Base-by-base conservation (phyloP, 441 rosid species). In the Cnidoscolus chayamansa region DNA sequence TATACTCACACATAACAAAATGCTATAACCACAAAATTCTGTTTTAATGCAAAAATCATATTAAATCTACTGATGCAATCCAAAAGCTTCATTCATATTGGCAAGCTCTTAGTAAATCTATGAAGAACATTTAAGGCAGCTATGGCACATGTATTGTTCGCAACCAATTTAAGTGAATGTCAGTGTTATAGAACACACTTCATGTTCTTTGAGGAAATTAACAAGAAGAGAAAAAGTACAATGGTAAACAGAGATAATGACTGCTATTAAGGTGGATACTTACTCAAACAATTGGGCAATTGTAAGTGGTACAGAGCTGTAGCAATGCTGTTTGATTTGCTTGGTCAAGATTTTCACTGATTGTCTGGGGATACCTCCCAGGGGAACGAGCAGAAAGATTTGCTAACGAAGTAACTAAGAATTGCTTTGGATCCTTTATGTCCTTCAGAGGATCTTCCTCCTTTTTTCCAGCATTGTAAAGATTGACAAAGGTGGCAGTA, bases 371-470 rank as follows among this genome's bases (percentile, higher is more conserved):
- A 73, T 67, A 94, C 82, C 86, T 89, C 63, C 94, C 94, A 72
- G 99, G 96, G 59, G 86, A 81, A 55, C 68, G 72, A 47, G 90
- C 78, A 80, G 91, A 81, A 68, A 92, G 89, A 57, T 81, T 80
- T n/a, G 89, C 85, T 77, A 95, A 62, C 43, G 96, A 85, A 75
- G 84, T 81, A 20, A 86, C 94, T 72, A 92, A 73, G 53, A 89
- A 95, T 77, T 92, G 86, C 74, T 88, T 91, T 2, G 97, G 90
- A 80, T 92, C 94, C 70, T 76, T 87, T 45, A 95, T 77, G 68
- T 88, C 92, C 80, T 83, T 80, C 3, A 94, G 74, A 76, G 98
- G 98, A 86, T 94, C 98, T 77, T 83, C 96, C 79, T 92, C 98
- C 69, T 82, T 92, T 81, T 84, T 94, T 51, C 97, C 97, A 72